Conservation (phyloP, 108 stramenopile genomes). For the Cyclotella choctawhatcheeana region DNA sequence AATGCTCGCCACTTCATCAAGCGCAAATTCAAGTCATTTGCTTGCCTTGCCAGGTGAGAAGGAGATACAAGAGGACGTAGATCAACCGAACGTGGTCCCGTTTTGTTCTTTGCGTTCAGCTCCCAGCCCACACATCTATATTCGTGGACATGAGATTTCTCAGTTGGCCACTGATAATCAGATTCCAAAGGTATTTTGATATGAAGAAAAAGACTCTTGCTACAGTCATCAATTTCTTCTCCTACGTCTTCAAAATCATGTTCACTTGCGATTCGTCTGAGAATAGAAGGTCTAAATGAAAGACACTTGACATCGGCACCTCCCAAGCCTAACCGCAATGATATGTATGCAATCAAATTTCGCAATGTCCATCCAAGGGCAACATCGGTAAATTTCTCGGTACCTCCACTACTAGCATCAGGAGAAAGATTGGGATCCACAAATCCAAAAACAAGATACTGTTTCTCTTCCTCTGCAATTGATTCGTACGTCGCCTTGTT, state of each 20-base stretch:
- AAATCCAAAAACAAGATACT: slow-evolving; percentile 64
- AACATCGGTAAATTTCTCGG: background rate
- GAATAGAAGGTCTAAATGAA: slow-evolving; percentile 55
- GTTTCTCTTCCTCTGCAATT: slow-evolving; percentile 38
- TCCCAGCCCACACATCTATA: slow-evolving; percentile 86
- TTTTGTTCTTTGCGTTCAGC: slow-evolving; percentile 73
- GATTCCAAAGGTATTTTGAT: slow-evolving; percentile 57
- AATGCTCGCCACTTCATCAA: slow-evolving; percentile 99
- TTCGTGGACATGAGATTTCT: slow-evolving; percentile 6
- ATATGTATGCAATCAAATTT: slow-evolving; percentile 80
- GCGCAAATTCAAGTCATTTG: slow-evolving; percentile 94
- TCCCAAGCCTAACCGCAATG: slow-evolving; percentile 63
- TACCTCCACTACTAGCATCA: background rate
- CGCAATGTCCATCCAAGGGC: slow-evolving; percentile 85
- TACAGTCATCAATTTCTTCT: slow-evolving; percentile 19
- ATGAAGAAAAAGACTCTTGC: slow-evolving; percentile 57
- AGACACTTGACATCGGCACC: slow-evolving; percentile 61
- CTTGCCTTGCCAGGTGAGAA: slow-evolving; percentile 85
- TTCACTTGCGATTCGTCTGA: slow-evolving; percentile 55
- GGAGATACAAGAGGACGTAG: slow-evolving; percentile 78
- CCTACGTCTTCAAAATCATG: slow-evolving; percentile 19
- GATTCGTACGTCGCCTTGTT: slow-evolving; percentile 27
- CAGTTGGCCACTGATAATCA: slow-evolving; percentile 59
- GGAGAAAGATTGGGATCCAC: slow-evolving; percentile 60
- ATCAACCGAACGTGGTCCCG: slow-evolving; percentile 82